Base-by-base conservation (phyloP, 495 filamentous ascomycete species). In the Sphaerosporella brunnea region DNA sequence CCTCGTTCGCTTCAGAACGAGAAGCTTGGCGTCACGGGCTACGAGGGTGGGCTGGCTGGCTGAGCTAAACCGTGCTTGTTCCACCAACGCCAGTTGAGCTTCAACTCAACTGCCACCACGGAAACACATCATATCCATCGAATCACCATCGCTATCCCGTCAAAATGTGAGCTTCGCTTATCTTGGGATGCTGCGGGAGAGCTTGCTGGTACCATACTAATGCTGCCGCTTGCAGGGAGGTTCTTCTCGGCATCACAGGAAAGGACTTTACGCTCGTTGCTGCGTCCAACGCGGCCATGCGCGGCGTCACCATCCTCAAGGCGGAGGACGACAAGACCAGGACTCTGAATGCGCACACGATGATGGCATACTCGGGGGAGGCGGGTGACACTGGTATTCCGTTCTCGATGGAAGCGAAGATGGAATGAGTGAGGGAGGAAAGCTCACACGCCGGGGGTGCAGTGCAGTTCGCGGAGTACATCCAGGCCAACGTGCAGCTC, bases 391-490 rank as follows among this genome's bases (percentile, higher is more conserved):
- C 92, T 54, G 77, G 88, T 94, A 72, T 52, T 25, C 34, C 18
- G 25, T 15, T 34, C 2, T 34, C 24, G 43, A 46, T 46, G 39
- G 11, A 43, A 5, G 36, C n/a, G 8, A 21, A 15, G 15, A 44
- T 8, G 41, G 23, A 9, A 8, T n/a, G 15, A 20, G n/a, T 19
- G 30, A 43, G 32, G 42, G 53, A 47, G 26, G 45, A 24, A 63
- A 49, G 58, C 64, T 68, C 56, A 70, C 53, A 9, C 13, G 51
- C 38, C 39, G 49, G 21, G 38, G 43, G 28, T 36, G 28, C 63
- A 93, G 90, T 96, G 41, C 90, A 99, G 77, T 99, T 99, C 64
- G 84, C 90, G 59, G 90, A 99, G 70, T 96, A 85, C 69, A 86
- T 96, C 67, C 86, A 95, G 75, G 92, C 90, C 53, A 96, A 99